Percentiles rank a stretch among this genome's conserved stretches.
Evolutionary conservation across 805 yeast species (phyloP).

Genomic region (Lachancea lanzarotensis): DNA sequence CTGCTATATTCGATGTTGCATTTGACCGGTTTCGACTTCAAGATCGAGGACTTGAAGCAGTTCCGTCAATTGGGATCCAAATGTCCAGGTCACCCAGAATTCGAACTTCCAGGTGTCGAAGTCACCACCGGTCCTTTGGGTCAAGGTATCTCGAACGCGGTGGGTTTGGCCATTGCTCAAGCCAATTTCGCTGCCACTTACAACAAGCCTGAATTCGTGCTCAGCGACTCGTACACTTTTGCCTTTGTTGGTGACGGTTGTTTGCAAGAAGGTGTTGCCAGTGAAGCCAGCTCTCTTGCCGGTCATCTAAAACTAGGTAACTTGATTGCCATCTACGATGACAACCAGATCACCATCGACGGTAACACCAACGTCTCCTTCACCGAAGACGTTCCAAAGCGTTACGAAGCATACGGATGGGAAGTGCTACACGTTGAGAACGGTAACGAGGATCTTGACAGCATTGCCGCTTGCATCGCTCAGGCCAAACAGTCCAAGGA

Average conservation of each 20-base stretch:
- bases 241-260: conserved; percentile 94
- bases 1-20: conserved; percentile 79
- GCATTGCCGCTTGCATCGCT: conserved; percentile 66
- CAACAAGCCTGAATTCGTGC: conserved; percentile 75
- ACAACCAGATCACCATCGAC: conserved; percentile 93
- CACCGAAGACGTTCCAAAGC: conserved; percentile 82
- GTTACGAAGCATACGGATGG: conserved; percentile 95
- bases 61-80: conserved; percentile 88
- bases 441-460: conserved; percentile 74
- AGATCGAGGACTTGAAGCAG: conserved; percentile 78
- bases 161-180: conserved; percentile 94
- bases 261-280: conserved; percentile 94
- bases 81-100: conserved; percentile 98
- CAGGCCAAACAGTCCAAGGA: conserved; percentile 67
- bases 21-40: conserved; percentile 68
- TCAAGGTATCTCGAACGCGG: conserved; percentile 95
- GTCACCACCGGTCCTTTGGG: conserved; percentile 99
- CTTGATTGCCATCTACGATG: conserved; percentile 93
- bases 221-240: conserved; percentile 74
- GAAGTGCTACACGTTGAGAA: conserved; percentile 67
- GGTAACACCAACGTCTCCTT: conserved; percentile 86
- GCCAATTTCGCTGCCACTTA: conserved; percentile 85
- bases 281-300: conserved; percentile 91
- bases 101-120: conserved; percentile 85
- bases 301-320: conserved; percentile 93